A percentile compares a stretch with the other conserved stretches of the same genome.
Conservation (phyloP, 257 asterid genomes). For the Mentha longifolia region DNA sequence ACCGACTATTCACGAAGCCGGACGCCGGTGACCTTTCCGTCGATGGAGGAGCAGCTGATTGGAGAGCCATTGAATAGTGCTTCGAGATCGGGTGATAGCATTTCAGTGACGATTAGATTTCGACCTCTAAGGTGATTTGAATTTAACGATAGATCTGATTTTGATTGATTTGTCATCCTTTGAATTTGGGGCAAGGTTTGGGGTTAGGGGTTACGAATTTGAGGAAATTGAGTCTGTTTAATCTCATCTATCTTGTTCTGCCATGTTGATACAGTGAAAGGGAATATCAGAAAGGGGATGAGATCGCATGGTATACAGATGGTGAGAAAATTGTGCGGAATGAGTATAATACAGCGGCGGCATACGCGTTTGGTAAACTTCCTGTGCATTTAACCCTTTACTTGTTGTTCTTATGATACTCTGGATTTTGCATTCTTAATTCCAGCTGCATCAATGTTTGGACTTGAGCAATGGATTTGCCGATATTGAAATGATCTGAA, state of each 20-base stretch:
- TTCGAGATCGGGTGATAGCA: constrained; percentile 90
- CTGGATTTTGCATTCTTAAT: constrained; percentile 23
- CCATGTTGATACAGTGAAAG: constrained; percentile 61
- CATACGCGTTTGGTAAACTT: constrained; percentile 83
- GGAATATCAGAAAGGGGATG: constrained; percentile 89
- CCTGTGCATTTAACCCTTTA: not conserved
- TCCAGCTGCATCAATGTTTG: constrained; percentile 23
- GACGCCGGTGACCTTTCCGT: constrained; percentile 67
- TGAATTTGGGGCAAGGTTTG: constrained; percentile 27
- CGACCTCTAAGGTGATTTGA: constrained; percentile 85
- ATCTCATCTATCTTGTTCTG: constrained; percentile 32
- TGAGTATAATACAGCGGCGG: constrained; percentile 77
- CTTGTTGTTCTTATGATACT: not conserved
- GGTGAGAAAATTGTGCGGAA: constrained; percentile 85
- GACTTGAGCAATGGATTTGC: constrained; percentile 24
- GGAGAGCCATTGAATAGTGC: constrained; percentile 57
- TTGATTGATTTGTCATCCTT: constrained; percentile 40
- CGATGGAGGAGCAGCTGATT: constrained; percentile 64
- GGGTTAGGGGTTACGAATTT: constrained; percentile 47
- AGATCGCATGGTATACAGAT: constrained; percentile 86
- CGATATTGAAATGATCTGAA: constrained; percentile 8
- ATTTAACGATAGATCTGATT: constrained; percentile 53
- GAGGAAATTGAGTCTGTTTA: constrained; percentile 34
- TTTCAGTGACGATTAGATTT: constrained; percentile 89
- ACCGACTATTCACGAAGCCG: constrained; percentile 43